phyloP scores from a whole-genome alignment of 2,329 filamentous ascomycete species.

The Aspergillus sp. region DNA sequence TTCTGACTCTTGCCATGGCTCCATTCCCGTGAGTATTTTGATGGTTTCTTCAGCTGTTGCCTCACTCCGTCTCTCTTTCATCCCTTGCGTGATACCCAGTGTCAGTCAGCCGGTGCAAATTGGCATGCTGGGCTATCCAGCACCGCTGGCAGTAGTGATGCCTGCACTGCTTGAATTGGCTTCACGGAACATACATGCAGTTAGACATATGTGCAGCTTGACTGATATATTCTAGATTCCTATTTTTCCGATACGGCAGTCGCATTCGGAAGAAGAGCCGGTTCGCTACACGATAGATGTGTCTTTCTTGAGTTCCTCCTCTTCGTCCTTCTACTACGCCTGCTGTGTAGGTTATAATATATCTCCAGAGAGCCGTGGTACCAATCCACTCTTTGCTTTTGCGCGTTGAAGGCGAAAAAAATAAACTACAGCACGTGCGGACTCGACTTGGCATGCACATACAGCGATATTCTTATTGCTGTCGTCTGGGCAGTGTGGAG shows the following conservation, averaged over 20 bases:
- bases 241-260: constrained; percentile 38
- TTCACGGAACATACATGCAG: background rate
- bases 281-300: constrained; percentile 22
- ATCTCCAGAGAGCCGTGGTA: too few species aligned
- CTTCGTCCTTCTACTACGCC: background rate
- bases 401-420: too few species aligned
- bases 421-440: too few species aligned
- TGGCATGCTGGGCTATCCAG: too few species aligned
- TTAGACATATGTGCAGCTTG: background rate
- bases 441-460: background rate
- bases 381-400: too few species aligned
- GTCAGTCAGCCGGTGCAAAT: too few species aligned
- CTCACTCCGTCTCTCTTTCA: background rate
- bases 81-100: constrained; percentile 5
- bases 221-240: constrained; percentile 23
- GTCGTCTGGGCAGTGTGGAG: too few species aligned
- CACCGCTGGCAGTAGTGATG: too few species aligned
- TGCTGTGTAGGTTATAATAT: too few species aligned
- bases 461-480: background rate
- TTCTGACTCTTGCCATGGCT: constrained; percentile 37
- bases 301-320: background rate
- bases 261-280: constrained; percentile 35
- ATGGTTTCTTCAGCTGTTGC: background rate
- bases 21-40: constrained; percentile 37
- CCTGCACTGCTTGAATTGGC: too few species aligned